Base-by-base conservation (phyloP, 768 basidiomycete species). In the Boletus subcaerulescens region DNA sequence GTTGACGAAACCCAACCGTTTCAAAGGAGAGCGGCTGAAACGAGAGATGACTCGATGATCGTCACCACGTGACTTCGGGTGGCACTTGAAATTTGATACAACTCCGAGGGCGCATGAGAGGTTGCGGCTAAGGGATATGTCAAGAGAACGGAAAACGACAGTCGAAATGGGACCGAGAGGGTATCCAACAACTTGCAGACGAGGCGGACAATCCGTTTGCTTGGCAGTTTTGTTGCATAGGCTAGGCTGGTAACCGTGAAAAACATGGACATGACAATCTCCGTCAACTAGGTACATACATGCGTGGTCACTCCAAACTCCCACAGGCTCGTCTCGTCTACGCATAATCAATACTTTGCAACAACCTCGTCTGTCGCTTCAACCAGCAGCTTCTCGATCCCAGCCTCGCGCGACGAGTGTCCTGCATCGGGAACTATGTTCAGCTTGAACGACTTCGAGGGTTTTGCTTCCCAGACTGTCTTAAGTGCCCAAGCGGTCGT, bases 361-460 rank as follows among this genome's bases (percentile, higher is more conserved):
- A 63, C 65, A 22, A 68, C 65, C 42, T 70, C 63, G 31, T 71
- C 65, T 10, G 69, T 40, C 8, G 69, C 91, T 77, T 91, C 80
- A 15, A 91, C 80, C 39, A 96, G 76, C 50, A 87, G 70, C 68
- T 84, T 83, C 26, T 83, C 74, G 11, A 74, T 95, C 4, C 86
- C 87, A 1, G 74, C 65, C 71, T 96, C 94, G 42, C 85, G 81
- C 13, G 89, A 79, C 31, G 89, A 91, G 69, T 97, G 94, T 0
- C 93, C 93, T 4, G 93, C 93, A 68, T 91, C 89, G 15, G 89
- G 84, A 13, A 93, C 86, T 47, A 93, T 80, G 56, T 83, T 76
- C 6, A 95, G 70, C 45, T 45, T 60, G 57, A 70, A 62, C 3
- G 53, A 60, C 18, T 4, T 45, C 35, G 20, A 55, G 11, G 83